A percentile compares a stretch with the other conserved stretches of the same genome.
Conservation (phyloP, 371 early-diverging fungal species). For the Sporodiniella umbellata region DNA sequence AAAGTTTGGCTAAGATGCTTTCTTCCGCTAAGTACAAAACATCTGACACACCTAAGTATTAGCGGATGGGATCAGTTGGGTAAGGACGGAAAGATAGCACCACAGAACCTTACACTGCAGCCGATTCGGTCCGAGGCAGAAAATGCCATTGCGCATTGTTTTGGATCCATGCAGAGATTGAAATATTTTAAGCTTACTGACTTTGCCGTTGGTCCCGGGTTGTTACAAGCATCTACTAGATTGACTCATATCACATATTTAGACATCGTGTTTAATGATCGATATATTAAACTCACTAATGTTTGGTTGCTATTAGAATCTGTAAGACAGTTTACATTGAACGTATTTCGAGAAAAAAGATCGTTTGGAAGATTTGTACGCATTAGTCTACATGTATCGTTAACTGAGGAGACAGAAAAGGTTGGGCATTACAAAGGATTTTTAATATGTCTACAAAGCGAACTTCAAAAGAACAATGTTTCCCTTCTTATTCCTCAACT, state of each 20-base stretch:
- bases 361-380: background rate
- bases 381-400: constrained; percentile 4
- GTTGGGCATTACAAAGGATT: constrained; percentile 2
- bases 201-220: constrained; percentile 18
- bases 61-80: constrained; percentile 27
- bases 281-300: constrained; percentile 6
- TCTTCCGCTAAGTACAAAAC: background rate
- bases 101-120: constrained; percentile 9
- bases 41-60: constrained; percentile 3
- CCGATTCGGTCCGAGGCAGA: constrained; percentile 19
- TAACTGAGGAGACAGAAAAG: constrained; percentile 1
- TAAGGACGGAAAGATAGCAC: constrained; percentile 6
- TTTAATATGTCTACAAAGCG: background rate
- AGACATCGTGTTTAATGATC: constrained; percentile 8
- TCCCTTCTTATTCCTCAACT: no score
- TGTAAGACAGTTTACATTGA: constrained; percentile 12
- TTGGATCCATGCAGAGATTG: constrained; percentile 1
- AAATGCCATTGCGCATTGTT: constrained; percentile 13
- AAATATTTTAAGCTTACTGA: constrained; percentile 1
- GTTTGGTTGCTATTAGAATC: constrained; percentile 15
- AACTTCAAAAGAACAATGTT: background rate
- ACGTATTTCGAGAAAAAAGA: constrained; percentile 1
- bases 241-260: constrained; percentile 3
- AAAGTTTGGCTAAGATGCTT: constrained; percentile 11
- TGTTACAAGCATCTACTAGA: constrained; percentile 5